Evolutionary conservation across 257 asterid genomes (phyloP).

Genomic region (Rehmannia glutinosa): DNA sequence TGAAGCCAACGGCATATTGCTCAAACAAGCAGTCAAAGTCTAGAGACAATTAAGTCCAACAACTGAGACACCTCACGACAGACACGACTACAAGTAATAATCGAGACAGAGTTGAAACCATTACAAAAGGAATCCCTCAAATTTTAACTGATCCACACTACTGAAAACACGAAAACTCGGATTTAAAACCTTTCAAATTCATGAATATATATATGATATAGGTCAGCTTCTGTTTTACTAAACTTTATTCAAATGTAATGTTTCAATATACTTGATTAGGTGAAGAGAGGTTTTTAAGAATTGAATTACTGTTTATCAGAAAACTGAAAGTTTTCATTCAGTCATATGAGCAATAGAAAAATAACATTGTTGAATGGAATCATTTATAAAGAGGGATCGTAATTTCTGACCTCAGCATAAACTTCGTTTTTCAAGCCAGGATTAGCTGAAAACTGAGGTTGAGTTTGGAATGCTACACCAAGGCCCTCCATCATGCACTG

Average conservation of each 20-base stretch:
- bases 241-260: background rate
- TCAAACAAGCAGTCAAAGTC: constrained; percentile 8
- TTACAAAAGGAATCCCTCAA: background rate
- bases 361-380: background rate
- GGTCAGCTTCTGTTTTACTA: background rate
- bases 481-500: constrained; percentile 83
- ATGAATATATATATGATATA: background rate
- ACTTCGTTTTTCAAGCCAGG: constrained; percentile 74
- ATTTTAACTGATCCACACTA: background rate
- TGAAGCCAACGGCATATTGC: background rate
- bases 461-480: constrained; percentile 66
- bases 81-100: background rate
- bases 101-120: background rate
- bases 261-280: background rate
- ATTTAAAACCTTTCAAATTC: background rate
- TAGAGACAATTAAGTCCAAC: background rate
- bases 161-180: background rate
- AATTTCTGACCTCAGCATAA: constrained; percentile 65
- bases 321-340: constrained; percentile 5
- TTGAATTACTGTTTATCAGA: background rate
- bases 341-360: background rate
- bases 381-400: background rate
- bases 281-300: background rate
- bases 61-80: background rate
- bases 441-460: constrained; percentile 69